These are phyloP conservation scores for Thermothelomyces thermophilus DNA, from an alignment of 2,329 filamentous ascomycete species.

Conservation along the genomic window DNA sequence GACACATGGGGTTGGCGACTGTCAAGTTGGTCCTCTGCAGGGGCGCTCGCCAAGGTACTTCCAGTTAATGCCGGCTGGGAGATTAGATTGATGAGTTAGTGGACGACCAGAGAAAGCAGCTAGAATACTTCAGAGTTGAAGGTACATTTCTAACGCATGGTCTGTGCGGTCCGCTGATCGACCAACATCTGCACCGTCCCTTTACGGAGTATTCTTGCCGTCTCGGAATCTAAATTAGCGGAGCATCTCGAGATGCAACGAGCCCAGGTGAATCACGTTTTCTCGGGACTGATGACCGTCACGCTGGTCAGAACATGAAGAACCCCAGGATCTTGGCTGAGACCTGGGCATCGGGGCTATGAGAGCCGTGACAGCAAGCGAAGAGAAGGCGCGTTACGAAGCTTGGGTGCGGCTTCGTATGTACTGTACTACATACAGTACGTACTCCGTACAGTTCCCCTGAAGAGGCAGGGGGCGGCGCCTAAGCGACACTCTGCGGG, in stretches of 20 bases:
- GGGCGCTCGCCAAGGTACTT: conserved; percentile 13
- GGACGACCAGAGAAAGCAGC: background rate
- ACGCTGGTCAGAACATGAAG: background rate
- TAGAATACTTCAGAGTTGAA: background rate
- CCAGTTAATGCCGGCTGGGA: conserved; percentile 21
- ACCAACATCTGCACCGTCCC: conserved; percentile 9
- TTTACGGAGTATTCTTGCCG: no score
- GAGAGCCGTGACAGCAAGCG: background rate
- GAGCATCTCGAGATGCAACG: background rate
- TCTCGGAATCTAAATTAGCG: background rate
- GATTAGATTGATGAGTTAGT: conserved; percentile 19
- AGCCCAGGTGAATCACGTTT: background rate
- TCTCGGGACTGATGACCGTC: no score
- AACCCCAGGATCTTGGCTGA: conserved; percentile 1
- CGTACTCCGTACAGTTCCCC: background rate
- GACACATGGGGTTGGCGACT: conserved; percentile 11
- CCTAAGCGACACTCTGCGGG: conserved; percentile 6
- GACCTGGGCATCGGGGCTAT: conserved; percentile 2
- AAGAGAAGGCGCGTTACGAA: no score
- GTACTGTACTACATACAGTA: no score
- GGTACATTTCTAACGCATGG: conserved; percentile 3
- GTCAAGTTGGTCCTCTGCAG: background rate
- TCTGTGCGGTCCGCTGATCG: background rate
- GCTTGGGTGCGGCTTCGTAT: no score
- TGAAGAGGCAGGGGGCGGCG: conserved; percentile 10